Conservation (phyloP, 192 early-diverging fungal genomes). For the Phycomyces nitens region DNA sequence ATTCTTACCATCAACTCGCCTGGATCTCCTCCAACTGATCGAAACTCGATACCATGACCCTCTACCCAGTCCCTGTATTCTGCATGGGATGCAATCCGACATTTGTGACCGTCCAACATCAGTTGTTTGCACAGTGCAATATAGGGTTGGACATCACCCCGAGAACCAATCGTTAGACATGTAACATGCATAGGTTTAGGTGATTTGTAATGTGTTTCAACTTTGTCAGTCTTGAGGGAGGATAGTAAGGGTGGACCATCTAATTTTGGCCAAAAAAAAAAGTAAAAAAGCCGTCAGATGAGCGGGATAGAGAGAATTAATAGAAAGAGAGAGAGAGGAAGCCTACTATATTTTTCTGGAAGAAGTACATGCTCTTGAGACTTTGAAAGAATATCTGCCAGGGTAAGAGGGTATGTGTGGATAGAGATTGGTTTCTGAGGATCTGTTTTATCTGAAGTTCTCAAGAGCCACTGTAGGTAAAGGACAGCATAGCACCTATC, state of each 20-base stretch:
- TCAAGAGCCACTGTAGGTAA: slow-evolving; percentile 5
- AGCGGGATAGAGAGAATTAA: neutral
- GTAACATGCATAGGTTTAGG: slow-evolving; percentile 56
- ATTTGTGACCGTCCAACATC: slow-evolving; percentile 56
- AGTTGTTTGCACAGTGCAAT: slow-evolving; percentile 67
- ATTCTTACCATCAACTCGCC: slow-evolving; percentile 51
- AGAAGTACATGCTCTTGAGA: slow-evolving; percentile 14
- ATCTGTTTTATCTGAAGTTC: slow-evolving; percentile 3
- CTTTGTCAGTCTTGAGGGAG: neutral
- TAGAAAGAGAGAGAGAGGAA: neutral
- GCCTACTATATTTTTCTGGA: slow-evolving; percentile 13
- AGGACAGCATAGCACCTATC: slow-evolving; percentile 38
- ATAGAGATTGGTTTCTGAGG: neutral
- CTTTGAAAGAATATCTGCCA: slow-evolving; percentile 2
- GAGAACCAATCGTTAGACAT: slow-evolving; percentile 64
- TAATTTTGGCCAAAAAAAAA: neutral
- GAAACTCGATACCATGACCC: slow-evolving; percentile 63
- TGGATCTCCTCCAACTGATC: slow-evolving; percentile 58
- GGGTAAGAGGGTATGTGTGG: neutral
- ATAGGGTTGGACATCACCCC: slow-evolving; percentile 72
- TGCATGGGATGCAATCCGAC: slow-evolving; percentile 61
- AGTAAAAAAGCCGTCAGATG: neutral
- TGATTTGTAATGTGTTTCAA: slow-evolving; percentile 16
- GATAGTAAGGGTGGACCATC: slow-evolving; percentile 22
- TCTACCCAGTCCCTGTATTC: slow-evolving; percentile 66